Base-by-base conservation (phyloP, 169 alveolate genomes). In the Babesia bigemina region DNA sequence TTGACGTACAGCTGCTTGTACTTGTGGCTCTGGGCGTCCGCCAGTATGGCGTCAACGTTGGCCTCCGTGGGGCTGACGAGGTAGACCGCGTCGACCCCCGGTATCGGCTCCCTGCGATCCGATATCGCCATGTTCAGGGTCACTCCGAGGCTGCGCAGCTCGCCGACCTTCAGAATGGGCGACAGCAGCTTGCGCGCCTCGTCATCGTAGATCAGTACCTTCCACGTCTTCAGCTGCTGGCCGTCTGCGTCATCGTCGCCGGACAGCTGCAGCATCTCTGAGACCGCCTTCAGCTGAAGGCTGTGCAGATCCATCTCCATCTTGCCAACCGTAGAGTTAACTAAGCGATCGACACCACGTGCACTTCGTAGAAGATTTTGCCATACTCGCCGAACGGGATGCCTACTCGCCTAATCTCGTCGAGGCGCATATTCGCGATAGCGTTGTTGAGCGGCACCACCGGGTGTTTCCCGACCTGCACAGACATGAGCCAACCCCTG, bases 51-150 rank as follows among this genome's bases (percentile, higher is more conserved):
- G 28, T 75, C 88, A 47, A 90, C 58, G 33, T 86, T 90, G 57
- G 86, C 90, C 57, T 83, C 87, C 17, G 70, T 84, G 21, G 86
- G 87, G 19, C 75, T 86, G 42, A 90, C 70, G 21, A 90, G 70
- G 75, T 93, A 93, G n/a, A 93, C 86, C 24, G 94, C 95, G 63
- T 94, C 94, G 17, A 93, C 96, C n/a, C 93, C 95, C 16, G 94
- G 96, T 36, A 93, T 78, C 14, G 85, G 49, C 17, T 84, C 85
- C 49, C 92, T 84, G 49, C 94, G 86, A 21, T 91, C 88, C 44
- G 75, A 73, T 48, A 93, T 52, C 29, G 83, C 70, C 63, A 93
- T 63, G 77, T 91, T 91, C 57, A 93, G 76, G 55, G 97, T 91
- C 42, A 93, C 95, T 29, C 96, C 96, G 63, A 89, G 95, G 48